These are phyloP conservation scores for Allantophomopsis cytisporea DNA, from an alignment of 2,329 filamentous ascomycete species.

Conservation along the genomic window DNA sequence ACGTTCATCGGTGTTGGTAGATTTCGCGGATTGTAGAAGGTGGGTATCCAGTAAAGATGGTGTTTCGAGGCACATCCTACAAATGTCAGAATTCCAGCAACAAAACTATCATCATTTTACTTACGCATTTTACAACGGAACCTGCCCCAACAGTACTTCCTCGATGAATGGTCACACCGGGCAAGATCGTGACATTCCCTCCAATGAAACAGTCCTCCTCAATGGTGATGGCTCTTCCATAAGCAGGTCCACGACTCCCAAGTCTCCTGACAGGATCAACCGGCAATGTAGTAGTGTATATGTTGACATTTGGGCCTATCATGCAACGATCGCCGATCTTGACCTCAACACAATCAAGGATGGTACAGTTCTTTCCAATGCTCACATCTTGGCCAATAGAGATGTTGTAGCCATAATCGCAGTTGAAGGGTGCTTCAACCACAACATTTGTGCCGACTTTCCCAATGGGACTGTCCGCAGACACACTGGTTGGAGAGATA, in stretches of 20 bases:
- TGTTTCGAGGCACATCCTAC: slow-evolving; percentile 20
- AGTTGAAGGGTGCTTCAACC: slow-evolving; percentile 80
- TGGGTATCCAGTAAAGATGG: slow-evolving; percentile 19
- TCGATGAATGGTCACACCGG: slow-evolving; percentile 37
- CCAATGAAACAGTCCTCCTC: slow-evolving; percentile 60
- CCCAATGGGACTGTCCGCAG: slow-evolving; percentile 38
- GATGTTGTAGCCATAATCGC: slow-evolving; percentile 95
- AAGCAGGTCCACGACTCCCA: slow-evolving; percentile 58
- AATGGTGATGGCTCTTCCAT: slow-evolving; percentile 61
- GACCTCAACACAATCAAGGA: slow-evolving; percentile 77
- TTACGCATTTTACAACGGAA: slow-evolving; percentile 37
- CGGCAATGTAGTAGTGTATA: slow-evolving; percentile 63
- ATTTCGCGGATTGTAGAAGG: slow-evolving; percentile 17
- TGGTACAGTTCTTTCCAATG: slow-evolving; percentile 71
- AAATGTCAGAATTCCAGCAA: slow-evolving; percentile 1
- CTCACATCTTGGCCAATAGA: slow-evolving; percentile 73
- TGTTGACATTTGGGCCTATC: slow-evolving; percentile 75
- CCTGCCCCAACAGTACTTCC: slow-evolving; percentile 38
- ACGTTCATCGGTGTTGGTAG: slow-evolving; percentile 2
- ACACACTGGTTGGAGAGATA: slow-evolving; percentile 38
- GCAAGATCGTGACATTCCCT: slow-evolving; percentile 43
- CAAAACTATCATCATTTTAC: slow-evolving; percentile 9
- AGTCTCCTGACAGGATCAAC: slow-evolving; percentile 61
- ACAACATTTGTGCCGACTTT: slow-evolving; percentile 61
- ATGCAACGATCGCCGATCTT: slow-evolving; percentile 66